These are phyloP conservation scores for Rhizopus microsporus DNA, from an alignment of 371 early-diverging fungal species.

Conservation along the genomic window DNA sequence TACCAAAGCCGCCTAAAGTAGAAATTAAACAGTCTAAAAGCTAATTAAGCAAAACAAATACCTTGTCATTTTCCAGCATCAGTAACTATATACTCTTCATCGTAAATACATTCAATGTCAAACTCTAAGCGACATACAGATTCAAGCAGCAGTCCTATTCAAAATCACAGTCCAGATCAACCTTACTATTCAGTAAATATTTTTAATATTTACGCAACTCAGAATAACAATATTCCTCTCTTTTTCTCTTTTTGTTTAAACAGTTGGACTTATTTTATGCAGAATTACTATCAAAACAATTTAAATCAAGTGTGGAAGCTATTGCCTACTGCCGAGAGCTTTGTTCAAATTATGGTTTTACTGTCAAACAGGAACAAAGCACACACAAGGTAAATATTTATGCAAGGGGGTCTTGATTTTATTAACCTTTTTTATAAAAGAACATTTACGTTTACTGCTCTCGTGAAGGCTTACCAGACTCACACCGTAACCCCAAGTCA, in stretches of 20 bases:
- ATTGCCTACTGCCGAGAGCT: constrained; percentile 57
- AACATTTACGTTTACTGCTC: constrained; percentile 68
- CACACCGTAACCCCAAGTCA: constrained; percentile 57
- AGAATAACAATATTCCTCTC: neutral
- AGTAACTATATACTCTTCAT: neutral
- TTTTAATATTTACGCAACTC: neutral
- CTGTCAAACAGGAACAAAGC: constrained; percentile 69
- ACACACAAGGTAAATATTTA: constrained; percentile 57
- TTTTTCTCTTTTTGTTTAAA: neutral
- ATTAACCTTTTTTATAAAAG: constrained; percentile 25
- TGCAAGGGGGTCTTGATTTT: constrained; percentile 2
- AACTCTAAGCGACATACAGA: constrained; percentile 5
- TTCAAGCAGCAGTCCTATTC: constrained; percentile 18
- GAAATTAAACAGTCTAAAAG: neutral
- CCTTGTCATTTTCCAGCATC: neutral
- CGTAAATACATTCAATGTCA: neutral
- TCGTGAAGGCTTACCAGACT: constrained; percentile 66
- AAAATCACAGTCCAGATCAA: constrained; percentile 28
- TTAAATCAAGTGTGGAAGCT: constrained; percentile 47
- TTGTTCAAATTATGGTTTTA: constrained; percentile 62
- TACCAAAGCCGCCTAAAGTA: no score
- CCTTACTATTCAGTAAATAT: constrained; percentile 27
- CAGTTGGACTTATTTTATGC: constrained; percentile 44
- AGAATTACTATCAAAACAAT: constrained; percentile 31
- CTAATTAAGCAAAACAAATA: neutral